Evolutionary conservation across 345 rosid genomes (phyloP), one percentile per base, ranked within the genome.

Genomic region (Triadica sebifera): DNA sequence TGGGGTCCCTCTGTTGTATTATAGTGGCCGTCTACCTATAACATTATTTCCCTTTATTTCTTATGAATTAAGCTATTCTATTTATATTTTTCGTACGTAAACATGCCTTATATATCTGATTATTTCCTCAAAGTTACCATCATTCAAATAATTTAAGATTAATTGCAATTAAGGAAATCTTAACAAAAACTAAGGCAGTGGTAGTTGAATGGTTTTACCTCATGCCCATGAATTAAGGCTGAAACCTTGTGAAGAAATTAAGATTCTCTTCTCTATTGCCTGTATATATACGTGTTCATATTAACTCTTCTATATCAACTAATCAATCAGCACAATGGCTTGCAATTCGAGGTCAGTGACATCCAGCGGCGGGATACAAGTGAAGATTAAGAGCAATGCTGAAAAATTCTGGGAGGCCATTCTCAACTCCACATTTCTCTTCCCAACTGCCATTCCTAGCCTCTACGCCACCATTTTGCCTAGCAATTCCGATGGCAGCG

Each of bases 391-490:
- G 50, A 39, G 49, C 12, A 39, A 6, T 19, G 15, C 67, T 2
- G 67, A 64, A 17, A 41, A 64, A 13, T 64, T 64, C 67, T 64
- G 20, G 20, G 15, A 41, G 24, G 67, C 67, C 67, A 64, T 64
- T 64, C 15, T 39, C 29, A 64, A 64, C 67, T 64, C 67, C 50
- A 64, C 67, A 5, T 19, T 8, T 7, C 22, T 64, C 6, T 64
- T 64, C 25, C 50, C 67, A 8, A 64, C 50, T 3, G 50, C 67
- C 8, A 41, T 64, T 39, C 67, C 67, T 19, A 41, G 13, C 50
- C 67, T 64, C 2, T 64, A 41, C 67, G 8, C 49, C 50, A 7
- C 50, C 29, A 64, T 64, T 19, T 39, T 15, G 0, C 22, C 67
- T 19, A 64, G 50, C 4, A 64, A 64, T 6, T n/a, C 24, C 19